A percentile compares a stretch with the other conserved stretches of the same genome.
These are phyloP conservation scores for Odonthalia washingtoniensis DNA, from an alignment of 31 red algal genomes.

Conservation along the genomic window DNA sequence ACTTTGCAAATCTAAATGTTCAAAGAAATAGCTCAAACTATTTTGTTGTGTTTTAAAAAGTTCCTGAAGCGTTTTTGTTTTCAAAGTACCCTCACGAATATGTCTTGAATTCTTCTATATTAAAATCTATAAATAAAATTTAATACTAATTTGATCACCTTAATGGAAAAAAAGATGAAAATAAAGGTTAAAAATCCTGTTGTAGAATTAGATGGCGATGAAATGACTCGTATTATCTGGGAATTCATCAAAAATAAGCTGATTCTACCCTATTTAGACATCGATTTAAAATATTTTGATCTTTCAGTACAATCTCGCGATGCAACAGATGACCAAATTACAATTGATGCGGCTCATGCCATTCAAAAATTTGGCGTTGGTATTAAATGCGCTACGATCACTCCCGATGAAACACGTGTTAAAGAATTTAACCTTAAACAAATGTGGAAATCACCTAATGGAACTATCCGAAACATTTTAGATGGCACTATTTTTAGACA, in stretches of 20 bases:
- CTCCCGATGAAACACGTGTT: constrained; percentile 16
- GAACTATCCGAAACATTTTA: too few relatives aligned
- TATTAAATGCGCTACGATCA: constrained; percentile 18
- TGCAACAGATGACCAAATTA: constrained; percentile 6
- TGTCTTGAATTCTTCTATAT: too few relatives aligned
- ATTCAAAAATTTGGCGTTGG: constrained; percentile 1
- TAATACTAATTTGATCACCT: too few relatives aligned
- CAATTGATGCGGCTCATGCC: constrained; percentile 11
- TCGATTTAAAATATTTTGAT: neutral
- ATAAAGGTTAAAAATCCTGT: constrained; percentile 12
- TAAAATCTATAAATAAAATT: too few relatives aligned
- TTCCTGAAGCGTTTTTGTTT: too few relatives aligned
- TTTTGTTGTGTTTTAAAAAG: too few relatives aligned
- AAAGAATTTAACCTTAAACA: constrained; percentile 9
- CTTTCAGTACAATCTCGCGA: neutral
- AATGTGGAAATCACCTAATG: too few relatives aligned
- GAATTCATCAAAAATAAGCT: neutral
- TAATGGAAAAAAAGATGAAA: constrained; percentile 3
- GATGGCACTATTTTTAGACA: too few relatives aligned
- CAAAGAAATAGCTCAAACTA: too few relatives aligned
- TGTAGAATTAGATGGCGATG: constrained; percentile 3
- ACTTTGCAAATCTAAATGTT: too few relatives aligned
- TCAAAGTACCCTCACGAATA: too few relatives aligned
- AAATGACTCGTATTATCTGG: constrained; percentile 20
- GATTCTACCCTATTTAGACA: constrained; percentile 9